These are phyloP conservation scores for Rhodamnia argentea DNA, from an alignment of 345 rosid species.

Conservation along the genomic window DNA sequence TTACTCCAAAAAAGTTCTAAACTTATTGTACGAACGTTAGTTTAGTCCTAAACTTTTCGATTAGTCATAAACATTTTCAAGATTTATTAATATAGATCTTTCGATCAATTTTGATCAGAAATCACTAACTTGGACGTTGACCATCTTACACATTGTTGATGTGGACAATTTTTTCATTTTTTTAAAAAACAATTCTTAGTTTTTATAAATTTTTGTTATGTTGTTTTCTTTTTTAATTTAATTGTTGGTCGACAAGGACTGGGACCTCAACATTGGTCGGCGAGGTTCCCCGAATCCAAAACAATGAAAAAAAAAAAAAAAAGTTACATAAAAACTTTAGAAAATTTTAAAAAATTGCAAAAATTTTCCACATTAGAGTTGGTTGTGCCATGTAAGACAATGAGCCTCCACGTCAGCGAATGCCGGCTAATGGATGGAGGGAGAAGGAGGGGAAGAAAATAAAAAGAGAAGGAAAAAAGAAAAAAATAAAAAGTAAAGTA, in stretches of 20 bases:
- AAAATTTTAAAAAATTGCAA: neutral
- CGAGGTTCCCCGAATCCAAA: too few relatives aligned
- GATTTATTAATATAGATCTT: neutral
- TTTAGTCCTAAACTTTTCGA: fast-evolving
- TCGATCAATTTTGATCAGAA: neutral
- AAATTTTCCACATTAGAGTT: too few relatives aligned
- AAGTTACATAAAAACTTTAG: neutral
- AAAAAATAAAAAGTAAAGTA: too few relatives aligned
- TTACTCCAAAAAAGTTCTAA: neutral
- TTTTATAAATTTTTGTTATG: neutral
- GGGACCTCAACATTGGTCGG: neutral
- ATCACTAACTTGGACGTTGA: fast-evolving
- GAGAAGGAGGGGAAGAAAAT: too few relatives aligned
- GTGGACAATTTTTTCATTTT: neutral
- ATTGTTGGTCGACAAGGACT: neutral
- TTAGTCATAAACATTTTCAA: neutral
- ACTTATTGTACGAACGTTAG: neutral
- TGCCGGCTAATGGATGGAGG: neutral
- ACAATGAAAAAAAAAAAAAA: neutral
- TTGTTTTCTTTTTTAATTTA: neutral
- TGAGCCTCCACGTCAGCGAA: fast-evolving
- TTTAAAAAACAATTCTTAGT: neutral
- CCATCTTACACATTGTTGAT: neutral
- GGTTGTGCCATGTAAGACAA: neutral
- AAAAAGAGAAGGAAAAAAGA: too few relatives aligned